Base-by-base conservation (phyloP, 1,284 basidiomycete genomes). In the Ganoderma lingzhi region DNA sequence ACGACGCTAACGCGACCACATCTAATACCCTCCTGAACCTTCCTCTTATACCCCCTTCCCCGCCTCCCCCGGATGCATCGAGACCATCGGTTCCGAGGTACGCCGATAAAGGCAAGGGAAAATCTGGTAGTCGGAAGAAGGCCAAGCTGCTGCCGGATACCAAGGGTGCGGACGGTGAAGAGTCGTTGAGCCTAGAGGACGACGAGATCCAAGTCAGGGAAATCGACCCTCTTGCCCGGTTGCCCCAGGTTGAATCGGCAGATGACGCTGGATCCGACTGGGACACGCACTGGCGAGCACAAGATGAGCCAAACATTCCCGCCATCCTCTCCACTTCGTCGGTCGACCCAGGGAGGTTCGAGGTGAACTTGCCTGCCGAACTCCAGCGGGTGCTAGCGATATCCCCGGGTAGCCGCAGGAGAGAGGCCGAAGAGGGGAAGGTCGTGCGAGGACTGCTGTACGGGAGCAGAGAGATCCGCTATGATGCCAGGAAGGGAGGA, bases 291-390 rank as follows among this genome's bases (percentile, higher is more conserved):
- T 71, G 70, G 65, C 72, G 68, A 39, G 65, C 72, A 15, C 64
- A 67, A 15, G 66, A 71, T 2, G 62, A 71, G 28, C 44, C 69
- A 6, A 55, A 62, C 32, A 63, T 69, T 39, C 59, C 63, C 9
- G 35, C 59, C 35, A 10, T 48, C 9, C 28, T 64, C 19, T 63
- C 67, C 55, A 62, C 67, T 51, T 72, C 67, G 35, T 73, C 73
- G 37, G 70, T 75, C 69, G 79, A 78, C 61, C 48, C 66, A 30
- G 78, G 75, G 39, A 78, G 73, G 66, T 81, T 91, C 70, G 86
- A 86, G 71, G 82, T 92, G 62, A 82, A 88, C 77, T 82, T 94
- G 39, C 91, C 92, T 19, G 90, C 92, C 67, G 84, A 88, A 70
- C 84, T 93, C 71, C 87, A 83, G 73, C 84, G 83, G 72, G 82